Evolutionary conservation across 2,329 filamentous ascomycete genomes (phyloP).

Genomic region (Ramularia collo-cygni): DNA sequence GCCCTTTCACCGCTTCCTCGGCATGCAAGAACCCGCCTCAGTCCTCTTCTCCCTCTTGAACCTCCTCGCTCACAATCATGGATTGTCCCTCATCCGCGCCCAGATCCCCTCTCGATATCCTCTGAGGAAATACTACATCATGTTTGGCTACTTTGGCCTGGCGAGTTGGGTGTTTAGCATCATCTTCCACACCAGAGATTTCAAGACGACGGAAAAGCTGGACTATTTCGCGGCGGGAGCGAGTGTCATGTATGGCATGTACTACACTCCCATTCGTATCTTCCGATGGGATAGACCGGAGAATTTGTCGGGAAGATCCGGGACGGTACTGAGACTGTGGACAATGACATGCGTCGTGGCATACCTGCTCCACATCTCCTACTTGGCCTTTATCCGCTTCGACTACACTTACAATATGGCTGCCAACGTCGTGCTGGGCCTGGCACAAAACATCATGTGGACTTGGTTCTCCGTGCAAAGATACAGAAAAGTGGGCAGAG

Average conservation of each 20-base stretch:
- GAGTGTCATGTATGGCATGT: constrained; percentile 83
- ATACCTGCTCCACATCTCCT: constrained; percentile 71
- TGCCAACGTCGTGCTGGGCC: constrained; percentile 77
- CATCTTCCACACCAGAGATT: constrained; percentile 89
- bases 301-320: constrained; percentile 27
- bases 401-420: constrained; percentile 98
- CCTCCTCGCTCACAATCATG: constrained; percentile 74
- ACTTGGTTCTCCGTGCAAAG: constrained; percentile 70
- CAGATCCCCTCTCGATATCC: constrained; percentile 66
- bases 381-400: constrained; percentile 80
- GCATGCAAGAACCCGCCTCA: constrained; percentile 90
- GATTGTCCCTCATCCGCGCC: constrained; percentile 63
- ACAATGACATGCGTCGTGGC: constrained; percentile 62
- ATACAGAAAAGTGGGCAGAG: constrained; percentile 62
- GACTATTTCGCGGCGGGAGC: constrained; percentile 95
- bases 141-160: constrained; percentile 73
- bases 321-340: constrained; percentile 62
- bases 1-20: constrained; percentile 85
- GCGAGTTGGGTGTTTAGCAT: constrained; percentile 82
- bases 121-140: constrained; percentile 71
- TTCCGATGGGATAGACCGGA: constrained; percentile 66
- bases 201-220: constrained; percentile 76
- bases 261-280: constrained; percentile 73
- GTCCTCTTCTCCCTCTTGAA: constrained; percentile 93
- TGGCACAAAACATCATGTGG: constrained; percentile 79